Base-by-base conservation (phyloP, 2,329 filamentous ascomycete species). In the Pestalotiopsis sp. region DNA sequence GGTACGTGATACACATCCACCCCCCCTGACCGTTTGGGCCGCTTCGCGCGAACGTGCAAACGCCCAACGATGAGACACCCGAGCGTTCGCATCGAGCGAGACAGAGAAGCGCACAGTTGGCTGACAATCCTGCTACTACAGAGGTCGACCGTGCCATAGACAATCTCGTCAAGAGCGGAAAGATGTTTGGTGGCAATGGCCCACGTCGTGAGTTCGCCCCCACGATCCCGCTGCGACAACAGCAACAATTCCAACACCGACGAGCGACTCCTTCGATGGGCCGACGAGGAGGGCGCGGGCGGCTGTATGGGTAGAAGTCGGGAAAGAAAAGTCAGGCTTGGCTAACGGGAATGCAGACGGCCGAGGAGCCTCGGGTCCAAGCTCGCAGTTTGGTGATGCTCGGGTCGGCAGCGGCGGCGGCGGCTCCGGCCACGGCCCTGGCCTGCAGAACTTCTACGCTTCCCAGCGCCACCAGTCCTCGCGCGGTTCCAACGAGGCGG, bases 121-220 rank as follows among this genome's bases (percentile, higher is more conserved):
- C 79, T 80, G 69, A 81, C 74, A 38, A 66, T 66, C 68, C 72
- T 56, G 31, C 57, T 60, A 72, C 52, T 73, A 64, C 78, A 97
- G 96, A 99, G 89, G 94, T 99, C 76, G 96, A 98, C 74, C 92
- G 95, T 79, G 95, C 95, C 74, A 91, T 95, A 77, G 96, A 98
- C 78, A 98, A 98, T 81, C 88, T 99, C 70, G 88, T 95, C 77
- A 98, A 98, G 88, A 97, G 95, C 80, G 95, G 95, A 77, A 98
- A 98, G 86, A 91, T 95, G 83, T 96, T 95, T 82, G 65, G 65
- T 45, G 90, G 87, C 77, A 83, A 84, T 77, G 86, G 86, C 77
- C 88, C 85, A 77, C 93, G 96, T 82, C 93, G 95, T 87, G 93
- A 97, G 83, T 97, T 87, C 88, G 89, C 73, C 83, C 89, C 80